Evolutionary conservation across 2,329 filamentous ascomycete genomes (phyloP).

Genomic region (Trichoderma polysporum): DNA sequence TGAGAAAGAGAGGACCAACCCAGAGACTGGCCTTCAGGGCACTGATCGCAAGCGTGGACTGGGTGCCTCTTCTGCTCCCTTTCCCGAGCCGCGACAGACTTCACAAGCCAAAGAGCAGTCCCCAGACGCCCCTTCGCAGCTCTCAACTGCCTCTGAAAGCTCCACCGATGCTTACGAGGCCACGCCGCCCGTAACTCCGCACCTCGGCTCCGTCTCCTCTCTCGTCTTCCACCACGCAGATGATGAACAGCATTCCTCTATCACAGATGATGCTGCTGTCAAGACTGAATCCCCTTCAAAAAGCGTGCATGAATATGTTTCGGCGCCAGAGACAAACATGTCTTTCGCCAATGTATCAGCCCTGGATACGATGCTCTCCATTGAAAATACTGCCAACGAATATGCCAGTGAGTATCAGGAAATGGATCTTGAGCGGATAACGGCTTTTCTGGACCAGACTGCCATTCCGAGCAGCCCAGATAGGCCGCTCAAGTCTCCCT

Average conservation of each 20-base stretch:
- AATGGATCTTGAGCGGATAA: conserved; percentile 16
- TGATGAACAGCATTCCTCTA: not conserved
- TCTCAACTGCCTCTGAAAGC: conserved; percentile 24
- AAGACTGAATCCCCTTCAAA: conserved; percentile 20
- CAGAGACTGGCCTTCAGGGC: conserved; percentile 30
- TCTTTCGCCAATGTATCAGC: conserved; percentile 17
- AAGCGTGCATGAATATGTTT: conserved; percentile 25
- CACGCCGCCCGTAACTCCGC: conserved; percentile 22
- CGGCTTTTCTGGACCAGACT: conserved; percentile 24
- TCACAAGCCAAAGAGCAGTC: conserved; percentile 21
- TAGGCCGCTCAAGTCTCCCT: conserved; percentile 47
- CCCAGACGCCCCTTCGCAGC: conserved; percentile 23
- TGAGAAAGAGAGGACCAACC: conserved; percentile 35
- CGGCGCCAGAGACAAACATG: conserved; percentile 19
- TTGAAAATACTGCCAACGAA: conserved; percentile 18
- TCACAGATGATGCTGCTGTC: conserved; percentile 18
- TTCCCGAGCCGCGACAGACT: conserved; percentile 32
- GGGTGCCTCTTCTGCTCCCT: conserved; percentile 43
- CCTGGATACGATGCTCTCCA: conserved; percentile 10
- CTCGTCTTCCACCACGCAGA: not conserved
- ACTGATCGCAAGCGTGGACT: conserved; percentile 37
- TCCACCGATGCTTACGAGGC: conserved; percentile 29
- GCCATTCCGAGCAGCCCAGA: conserved; percentile 20
- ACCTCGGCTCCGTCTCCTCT: not conserved
- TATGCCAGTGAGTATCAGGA: conserved; percentile 19